Evolutionary conservation across 2,329 filamentous ascomycete genomes (phyloP), one percentile per base, ranked within the genome.

Genomic region (Sporothrix curviconia): DNA sequence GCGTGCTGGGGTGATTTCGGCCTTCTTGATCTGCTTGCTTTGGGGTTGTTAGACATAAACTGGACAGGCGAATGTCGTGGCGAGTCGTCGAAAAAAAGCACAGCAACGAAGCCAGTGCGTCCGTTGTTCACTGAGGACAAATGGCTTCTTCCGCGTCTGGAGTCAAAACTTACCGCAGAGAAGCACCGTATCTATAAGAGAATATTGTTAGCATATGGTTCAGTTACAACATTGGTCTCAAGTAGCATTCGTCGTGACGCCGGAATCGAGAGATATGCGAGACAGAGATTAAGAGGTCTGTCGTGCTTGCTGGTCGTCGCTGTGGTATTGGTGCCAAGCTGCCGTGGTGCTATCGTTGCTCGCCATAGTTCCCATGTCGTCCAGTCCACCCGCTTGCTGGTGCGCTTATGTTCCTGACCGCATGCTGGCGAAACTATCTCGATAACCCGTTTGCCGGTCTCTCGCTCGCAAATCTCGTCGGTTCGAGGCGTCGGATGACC

Each of bases 21-120:
- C 96, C 89, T 96, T 96, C 90, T 97, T 97, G 74, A 94, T 87
- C 77, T 91, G 92, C 86, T 97, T 97, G 81, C 92, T 90, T 19
- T 56, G 49, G 36, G 58, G 55, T 57, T 61, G 60, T 61, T 58
- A 61, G 57, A 59, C 40, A 34, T 28, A 22, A 22, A 11, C 25
- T 28, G 39, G 43, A 3, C 25, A 28, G 42, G 28, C 42, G 42
- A 57, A 11, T 50, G 32, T 50, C 14, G 32, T 36, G 17, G 39
- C n/a, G n/a, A n/a, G n/a, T 5, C 28, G 28, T 32, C 6, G 28
- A 32, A 32, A 22, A 2, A 15, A 22, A 19, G n/a, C 24, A 22
- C 25, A 7, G 22, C 17, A 25, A 22, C 37, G 28, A 15, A 42
- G 25, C 36, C 37, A 53, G 32, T 19, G 11, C 30, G 36, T 17